phyloP scores from a whole-genome alignment of 2,329 filamentous ascomycete species.

The Orbilia quercus region DNA sequence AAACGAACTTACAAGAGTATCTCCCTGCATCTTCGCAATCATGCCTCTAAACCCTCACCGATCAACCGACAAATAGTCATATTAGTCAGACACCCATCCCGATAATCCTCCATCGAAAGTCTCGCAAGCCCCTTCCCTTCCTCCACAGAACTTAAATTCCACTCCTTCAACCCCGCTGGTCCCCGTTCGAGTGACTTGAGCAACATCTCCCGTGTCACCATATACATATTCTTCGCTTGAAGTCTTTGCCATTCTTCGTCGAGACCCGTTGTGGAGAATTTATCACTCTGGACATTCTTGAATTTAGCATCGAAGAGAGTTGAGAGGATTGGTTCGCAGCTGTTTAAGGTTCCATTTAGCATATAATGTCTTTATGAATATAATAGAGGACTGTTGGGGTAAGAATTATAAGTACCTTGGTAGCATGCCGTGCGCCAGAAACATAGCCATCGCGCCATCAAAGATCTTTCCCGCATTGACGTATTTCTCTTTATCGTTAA shows the following conservation, averaged over 20 bases:
- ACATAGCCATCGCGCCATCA: constrained; percentile 5
- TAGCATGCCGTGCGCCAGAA: neutral
- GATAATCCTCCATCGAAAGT: constrained; percentile 27
- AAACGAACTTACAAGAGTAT: too few relatives aligned
- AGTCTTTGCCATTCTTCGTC: constrained; percentile 21
- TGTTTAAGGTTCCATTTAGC: neutral
- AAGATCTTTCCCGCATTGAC: constrained; percentile 9
- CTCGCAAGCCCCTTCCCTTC: constrained; percentile 5
- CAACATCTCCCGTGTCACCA: constrained; percentile 33
- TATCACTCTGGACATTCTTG: neutral
- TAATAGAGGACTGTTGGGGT: neutral
- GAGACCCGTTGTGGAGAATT: constrained; percentile 14
- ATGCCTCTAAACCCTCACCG: constrained; percentile 5
- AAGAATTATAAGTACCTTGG: constrained; percentile 6
- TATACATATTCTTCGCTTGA: constrained; percentile 38
- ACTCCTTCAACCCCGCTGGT: constrained; percentile 4
- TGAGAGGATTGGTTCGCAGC: constrained; percentile 22
- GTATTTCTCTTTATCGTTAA: constrained; percentile 9
- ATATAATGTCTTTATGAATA: neutral
- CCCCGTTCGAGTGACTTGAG: constrained; percentile 16
- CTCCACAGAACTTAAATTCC: constrained; percentile 5
- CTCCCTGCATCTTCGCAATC: neutral
- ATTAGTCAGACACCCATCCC: constrained; percentile 31
- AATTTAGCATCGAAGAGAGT: constrained; percentile 25
- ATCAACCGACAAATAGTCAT: constrained; percentile 21